Conservation (phyloP, 225 moss, liverwort and hornwort species). For the Lunularia cruciata region DNA sequence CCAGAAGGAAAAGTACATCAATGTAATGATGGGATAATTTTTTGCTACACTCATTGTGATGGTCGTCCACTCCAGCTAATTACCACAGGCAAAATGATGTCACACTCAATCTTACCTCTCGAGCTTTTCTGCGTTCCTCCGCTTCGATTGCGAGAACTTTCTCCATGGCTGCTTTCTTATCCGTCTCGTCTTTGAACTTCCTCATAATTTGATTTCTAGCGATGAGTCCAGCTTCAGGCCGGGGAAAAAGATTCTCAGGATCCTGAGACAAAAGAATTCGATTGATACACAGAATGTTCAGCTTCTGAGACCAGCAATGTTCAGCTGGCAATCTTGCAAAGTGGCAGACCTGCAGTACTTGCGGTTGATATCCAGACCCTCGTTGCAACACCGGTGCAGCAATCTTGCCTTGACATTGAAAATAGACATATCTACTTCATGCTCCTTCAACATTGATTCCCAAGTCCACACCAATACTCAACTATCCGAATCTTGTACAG, state of each 20-base stretch:
- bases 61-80: not conserved
- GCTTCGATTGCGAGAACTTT: conserved; percentile 57
- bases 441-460: too few relatives aligned
- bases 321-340: too few relatives aligned
- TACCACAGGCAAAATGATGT: not conserved
- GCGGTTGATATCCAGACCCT: too few relatives aligned
- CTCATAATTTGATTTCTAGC: conserved; percentile 57
- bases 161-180: conserved; percentile 61
- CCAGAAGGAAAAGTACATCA: conserved; percentile 13
- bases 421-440: too few relatives aligned
- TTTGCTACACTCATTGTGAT: too few relatives aligned
- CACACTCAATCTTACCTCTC: conserved; percentile 48
- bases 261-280: conserved; percentile 50
- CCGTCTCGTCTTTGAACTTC: conserved; percentile 54
- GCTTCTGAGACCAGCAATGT: too few relatives aligned
- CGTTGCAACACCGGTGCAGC: too few relatives aligned
- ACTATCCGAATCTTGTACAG: too few relatives aligned
- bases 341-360: too few relatives aligned
- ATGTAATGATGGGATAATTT: not conserved
- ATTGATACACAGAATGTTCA: not conserved
- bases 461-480: too few relatives aligned
- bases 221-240: conserved; percentile 73
- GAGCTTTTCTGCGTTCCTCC: conserved; percentile 64
- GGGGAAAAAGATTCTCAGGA: conserved; percentile 74
- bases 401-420: too few relatives aligned